Percentiles rank a stretch among this genome's conserved stretches.
phyloP scores from a whole-genome alignment of 257 asterid genomes.

The Leonotis leonurus region DNA sequence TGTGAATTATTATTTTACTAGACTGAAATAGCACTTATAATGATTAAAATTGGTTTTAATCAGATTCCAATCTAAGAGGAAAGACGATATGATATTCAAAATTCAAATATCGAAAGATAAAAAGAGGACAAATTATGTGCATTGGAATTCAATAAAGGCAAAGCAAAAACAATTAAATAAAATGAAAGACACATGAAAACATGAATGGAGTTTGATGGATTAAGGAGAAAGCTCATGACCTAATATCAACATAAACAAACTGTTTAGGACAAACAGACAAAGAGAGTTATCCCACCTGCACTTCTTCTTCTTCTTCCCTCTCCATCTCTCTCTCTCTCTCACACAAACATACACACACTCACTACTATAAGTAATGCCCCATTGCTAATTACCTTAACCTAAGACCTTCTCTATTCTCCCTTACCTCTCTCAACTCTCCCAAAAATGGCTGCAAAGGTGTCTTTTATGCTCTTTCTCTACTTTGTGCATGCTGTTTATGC shows the following conservation, averaged over 20 bases:
- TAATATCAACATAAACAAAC: background rate
- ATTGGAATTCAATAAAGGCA: too few relatives aligned
- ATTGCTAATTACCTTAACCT: background rate
- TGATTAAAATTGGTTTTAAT: too few relatives aligned
- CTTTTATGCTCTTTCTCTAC: constrained; percentile 29
- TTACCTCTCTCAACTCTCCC: too few relatives aligned
- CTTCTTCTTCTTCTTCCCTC: background rate
- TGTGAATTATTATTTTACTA: too few relatives aligned
- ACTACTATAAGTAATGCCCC: constrained; percentile 16
- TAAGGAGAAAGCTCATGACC: constrained; percentile 20
- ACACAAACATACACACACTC: background rate
- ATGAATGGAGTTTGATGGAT: constrained; percentile 20
- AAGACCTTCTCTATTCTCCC: background rate
- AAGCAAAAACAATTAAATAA: too few relatives aligned
- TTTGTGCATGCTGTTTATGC: constrained; percentile 34
- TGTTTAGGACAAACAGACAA: constrained; percentile 28
- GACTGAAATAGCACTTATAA: too few relatives aligned
- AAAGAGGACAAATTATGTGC: too few relatives aligned
- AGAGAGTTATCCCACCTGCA: background rate
- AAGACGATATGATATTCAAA: too few relatives aligned
- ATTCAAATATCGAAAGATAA: too few relatives aligned
- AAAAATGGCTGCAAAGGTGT: constrained; percentile 36
- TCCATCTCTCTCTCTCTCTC: background rate
- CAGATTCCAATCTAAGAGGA: too few relatives aligned
- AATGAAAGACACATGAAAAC: background rate